Evolutionary conservation across 2,329 filamentous ascomycete species (phyloP), one percentile per base, ranked within the genome.

Genomic region (Neofusicoccum laricinum): DNA sequence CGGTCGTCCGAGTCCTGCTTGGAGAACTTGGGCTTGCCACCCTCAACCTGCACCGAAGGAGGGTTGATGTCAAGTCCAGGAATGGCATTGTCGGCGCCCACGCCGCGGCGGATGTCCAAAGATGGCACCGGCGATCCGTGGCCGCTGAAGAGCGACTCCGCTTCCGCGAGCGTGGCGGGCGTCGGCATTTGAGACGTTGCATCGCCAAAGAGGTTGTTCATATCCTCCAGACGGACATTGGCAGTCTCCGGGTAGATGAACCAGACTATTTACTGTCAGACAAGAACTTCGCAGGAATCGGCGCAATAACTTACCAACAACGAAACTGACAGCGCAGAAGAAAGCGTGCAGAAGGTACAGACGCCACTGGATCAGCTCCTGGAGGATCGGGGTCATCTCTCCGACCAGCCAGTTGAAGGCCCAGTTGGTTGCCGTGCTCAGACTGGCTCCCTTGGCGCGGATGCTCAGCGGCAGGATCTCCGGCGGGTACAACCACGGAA

Each of bases 201-300:
- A 76, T 99, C 95, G 68, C 95, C 95, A 73, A 99, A 99, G 15
- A 99, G 80, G 2, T 88, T 85, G 75, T 96, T 92, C 95, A 99
- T 99, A 70, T 99, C 95, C 79, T 99, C 95, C 58, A 99, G 84
- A 64, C 93, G 90, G 65, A 99, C 89, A 71, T 96, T 96, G 69
- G 93, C 95, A 0, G 95, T 99, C 78, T 99, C 95, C 34, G 95
- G 95, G 76, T 98, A 99, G 69, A 97, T 86, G 79, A 98, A 98
- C 79, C 94, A 99, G 7, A 99, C 95, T 97, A 68, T 12, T 11
- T 30, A 3, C 4, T 21, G 53, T 77, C 58, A 77, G 73, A 36
- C 25, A 45, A 6, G n/a, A 10, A 30, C 14, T 17, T 25, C 8
- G 11, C 1, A 38, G 12, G 25, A 17, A 48, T 6, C 6, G 25